Conservation (phyloP, 106 monocot genomes). For the Dioscorea zingiberensis region DNA sequence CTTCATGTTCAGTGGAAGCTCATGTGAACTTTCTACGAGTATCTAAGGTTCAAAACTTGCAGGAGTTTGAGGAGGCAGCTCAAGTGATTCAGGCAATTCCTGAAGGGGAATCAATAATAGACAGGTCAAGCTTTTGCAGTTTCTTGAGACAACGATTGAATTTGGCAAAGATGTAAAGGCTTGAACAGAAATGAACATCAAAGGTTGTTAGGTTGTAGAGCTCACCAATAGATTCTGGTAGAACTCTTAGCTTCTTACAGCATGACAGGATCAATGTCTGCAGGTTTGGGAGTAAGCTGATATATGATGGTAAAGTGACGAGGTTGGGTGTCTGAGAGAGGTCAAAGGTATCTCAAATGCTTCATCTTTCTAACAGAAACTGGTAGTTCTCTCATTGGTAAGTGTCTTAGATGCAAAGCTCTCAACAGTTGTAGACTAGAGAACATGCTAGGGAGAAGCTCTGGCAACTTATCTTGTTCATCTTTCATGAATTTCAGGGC, state of each 20-base stretch:
- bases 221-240: constrained; percentile 6
- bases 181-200: not conserved
- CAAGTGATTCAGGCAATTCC: constrained; percentile 11
- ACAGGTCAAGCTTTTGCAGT: constrained; percentile 4
- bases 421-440: constrained; percentile 2
- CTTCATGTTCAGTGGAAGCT: constrained; percentile 5
- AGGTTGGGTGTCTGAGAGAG: not conserved
- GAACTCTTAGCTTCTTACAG: not conserved
- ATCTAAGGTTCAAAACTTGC: not conserved
- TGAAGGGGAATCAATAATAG: not conserved
- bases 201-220: not conserved
- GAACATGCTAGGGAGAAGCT: not conserved
- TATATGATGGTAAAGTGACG: constrained; percentile 1
- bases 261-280: not conserved
- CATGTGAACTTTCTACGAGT: not conserved
- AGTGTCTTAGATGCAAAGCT: constrained; percentile 4
- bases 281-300: constrained; percentile 11
- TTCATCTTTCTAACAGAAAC: constrained; percentile 5
- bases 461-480: too few relatives aligned
- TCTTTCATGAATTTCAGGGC: too few relatives aligned
- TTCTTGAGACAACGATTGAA: not conserved
- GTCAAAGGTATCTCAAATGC: constrained; percentile 10
- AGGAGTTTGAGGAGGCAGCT: constrained; percentile 6
- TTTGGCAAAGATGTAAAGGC: not conserved
- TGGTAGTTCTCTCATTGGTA: not conserved